Evolutionary conservation across 208 protist genomes (phyloP), one percentile per base, ranked within the genome.

Genomic region (Giardia muris): DNA sequence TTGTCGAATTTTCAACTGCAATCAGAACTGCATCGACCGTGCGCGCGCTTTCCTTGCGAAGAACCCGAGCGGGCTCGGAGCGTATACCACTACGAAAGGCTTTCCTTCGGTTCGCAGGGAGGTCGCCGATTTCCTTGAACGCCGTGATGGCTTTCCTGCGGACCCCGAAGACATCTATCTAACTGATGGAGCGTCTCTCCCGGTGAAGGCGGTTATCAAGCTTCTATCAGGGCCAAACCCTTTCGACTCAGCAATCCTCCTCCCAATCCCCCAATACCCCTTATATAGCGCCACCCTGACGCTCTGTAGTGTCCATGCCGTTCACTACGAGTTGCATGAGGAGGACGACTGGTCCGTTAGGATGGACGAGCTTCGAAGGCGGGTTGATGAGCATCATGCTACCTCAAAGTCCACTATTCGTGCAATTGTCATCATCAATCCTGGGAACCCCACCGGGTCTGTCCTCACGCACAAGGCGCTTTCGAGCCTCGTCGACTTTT

Each of bases 241-340:
- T 22, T 2, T 22, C 10, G 47, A 92, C 19, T 47, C 30, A 57
- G 93, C 92, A 46, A 94, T 97, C 3, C 96, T 99, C 93, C 96
- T 98, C 48, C 98, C 98, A 22, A 98, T 99, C 87, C 98, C 98
- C 90, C 98, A 99, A 95, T 99, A 99, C 95, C 98, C 98, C 89
- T 94, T 99, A 2, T 99, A 99, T 95, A 97, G 96, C 67, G 98
- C 98, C 1, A 95, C 97, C 91, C 96, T 99, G 90, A 93, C 96
- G 10, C 93, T 99, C 2, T 94, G 97, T 43, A 96, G 96, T 43
- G 98, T 97, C 76, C 94, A 46, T 3, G 92, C 93, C 89, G 96
- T 98, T 42, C 94, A 94, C 42, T 99, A 99, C 94, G 97, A 97
- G 89, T 95, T 99, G 0, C 93, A 97, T 89, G 97, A 99, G 94